Conservation (phyloP, 352 stramenopile species). For the Globisporangium ultimum region DNA sequence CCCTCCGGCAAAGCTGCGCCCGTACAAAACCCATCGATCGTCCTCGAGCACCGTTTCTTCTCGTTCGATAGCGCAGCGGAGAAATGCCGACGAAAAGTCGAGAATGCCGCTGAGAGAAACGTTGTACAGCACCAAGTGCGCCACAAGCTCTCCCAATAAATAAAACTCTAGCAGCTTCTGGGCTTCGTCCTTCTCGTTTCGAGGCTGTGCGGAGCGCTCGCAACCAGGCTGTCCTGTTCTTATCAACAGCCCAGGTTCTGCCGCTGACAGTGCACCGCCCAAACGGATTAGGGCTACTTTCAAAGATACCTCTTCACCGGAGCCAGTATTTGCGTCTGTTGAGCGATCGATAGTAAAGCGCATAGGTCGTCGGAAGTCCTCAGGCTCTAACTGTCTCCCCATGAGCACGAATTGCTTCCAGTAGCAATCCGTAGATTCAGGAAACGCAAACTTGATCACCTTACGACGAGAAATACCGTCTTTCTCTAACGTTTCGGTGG, state of each 20-base stretch:
- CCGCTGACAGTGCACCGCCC: slow-evolving; percentile 23
- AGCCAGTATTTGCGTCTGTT: slow-evolving; percentile 8
- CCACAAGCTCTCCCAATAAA: slow-evolving; percentile 59
- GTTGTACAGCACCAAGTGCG: slow-evolving; percentile 50
- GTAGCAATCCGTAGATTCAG: slow-evolving; percentile 21
- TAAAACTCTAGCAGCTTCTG: slow-evolving; percentile 42
- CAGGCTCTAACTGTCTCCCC: slow-evolving; percentile 27
- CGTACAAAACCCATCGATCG: slow-evolving; percentile 12
- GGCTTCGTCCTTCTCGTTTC: slow-evolving; percentile 6
- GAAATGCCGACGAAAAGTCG: slow-evolving; percentile 52
- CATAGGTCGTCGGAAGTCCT: slow-evolving; percentile 44
- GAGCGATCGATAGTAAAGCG: slow-evolving; percentile 28
- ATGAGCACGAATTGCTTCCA: slow-evolving; percentile 55
- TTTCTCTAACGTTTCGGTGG: not conserved
- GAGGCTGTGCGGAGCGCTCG: not conserved
- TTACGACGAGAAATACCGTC: slow-evolving; percentile 7
- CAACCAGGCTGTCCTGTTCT: slow-evolving; percentile 3
- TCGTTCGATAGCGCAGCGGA: slow-evolving; percentile 33
- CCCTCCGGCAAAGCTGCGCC: slow-evolving; percentile 39
- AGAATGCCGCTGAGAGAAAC: slow-evolving; percentile 47
- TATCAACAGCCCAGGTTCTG: slow-evolving; percentile 32
- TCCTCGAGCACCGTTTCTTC: not conserved
- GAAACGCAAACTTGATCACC: slow-evolving; percentile 41
- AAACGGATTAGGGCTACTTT: slow-evolving; percentile 41
- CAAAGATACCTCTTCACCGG: slow-evolving; percentile 20